These are phyloP conservation scores for Phalaenopsis hybrid DNA, from an alignment of 116 monocot genomes.

Conservation along the genomic window DNA sequence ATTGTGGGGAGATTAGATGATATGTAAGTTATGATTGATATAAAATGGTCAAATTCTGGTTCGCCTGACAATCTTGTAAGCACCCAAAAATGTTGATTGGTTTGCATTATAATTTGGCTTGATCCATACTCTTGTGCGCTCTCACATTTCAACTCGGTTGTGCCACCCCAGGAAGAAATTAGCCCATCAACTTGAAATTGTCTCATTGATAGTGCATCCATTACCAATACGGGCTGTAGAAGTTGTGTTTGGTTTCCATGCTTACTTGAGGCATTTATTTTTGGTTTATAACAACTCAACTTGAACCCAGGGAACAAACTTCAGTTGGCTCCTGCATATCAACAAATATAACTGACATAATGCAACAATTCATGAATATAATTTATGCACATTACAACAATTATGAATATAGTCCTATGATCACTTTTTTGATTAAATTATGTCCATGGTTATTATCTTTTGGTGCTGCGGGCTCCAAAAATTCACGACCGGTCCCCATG, in stretches of 20 bases:
- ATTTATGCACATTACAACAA: no score
- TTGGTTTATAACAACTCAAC: no score
- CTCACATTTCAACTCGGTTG: background rate
- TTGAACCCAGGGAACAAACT: no score
- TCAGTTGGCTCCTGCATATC: no score
- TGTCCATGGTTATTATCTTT: no score
- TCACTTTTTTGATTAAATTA: no score
- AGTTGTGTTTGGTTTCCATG: background rate
- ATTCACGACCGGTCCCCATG: no score
- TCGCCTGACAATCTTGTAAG: background rate
- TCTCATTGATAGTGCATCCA: background rate
- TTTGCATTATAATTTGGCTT: background rate
- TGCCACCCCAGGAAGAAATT: background rate
- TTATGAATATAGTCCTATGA: no score
- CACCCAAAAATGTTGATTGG: background rate
- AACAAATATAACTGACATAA: no score
- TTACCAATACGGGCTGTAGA: background rate
- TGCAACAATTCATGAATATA: no score
- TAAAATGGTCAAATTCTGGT: background rate
- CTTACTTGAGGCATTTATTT: background rate
- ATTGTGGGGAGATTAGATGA: background rate
- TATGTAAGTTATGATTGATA: background rate
- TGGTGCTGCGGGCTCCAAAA: no score
- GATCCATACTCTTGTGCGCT: background rate
- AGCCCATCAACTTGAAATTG: background rate